Evolutionary conservation across 2,329 filamentous ascomycete species (phyloP), one percentile per base, ranked within the genome.

Genomic region (Parafenestella ontariensis): DNA sequence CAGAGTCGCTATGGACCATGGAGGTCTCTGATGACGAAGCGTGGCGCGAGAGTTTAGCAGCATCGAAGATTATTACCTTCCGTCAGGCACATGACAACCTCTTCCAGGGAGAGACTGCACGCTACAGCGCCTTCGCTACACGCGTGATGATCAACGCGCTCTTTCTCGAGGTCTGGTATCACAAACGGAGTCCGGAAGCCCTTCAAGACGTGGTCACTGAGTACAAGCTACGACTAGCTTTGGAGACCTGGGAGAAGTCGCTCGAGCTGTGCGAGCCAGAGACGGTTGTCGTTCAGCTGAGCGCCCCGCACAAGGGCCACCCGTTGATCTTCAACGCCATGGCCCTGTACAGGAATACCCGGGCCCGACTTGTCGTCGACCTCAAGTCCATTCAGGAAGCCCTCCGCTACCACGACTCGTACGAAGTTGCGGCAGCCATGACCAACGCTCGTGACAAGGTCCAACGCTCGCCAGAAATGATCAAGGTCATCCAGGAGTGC

Each of bases 241-340:
- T 99, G 49, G 94, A 98, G 80, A 97, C 94, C n/a, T 99, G 95
- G 95, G 92, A 98, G 82, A 96, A 91, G 79, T 97, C 94, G 36
- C 85, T 98, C 20, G 92, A 96, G 52, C 85, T 96, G 58, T 97
- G 93, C 75, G 94, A 98, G 79, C 89, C 92, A 2, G 95, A 99
- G 78, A 88, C 87, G 13, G 91, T 94, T 48, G 85, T 92, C 11
- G 91, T 97, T 46, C 92, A 93, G 47, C 85, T 98, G 63, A 96
- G 91, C 74, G 93, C 94, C 24, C 94, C 95, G 43, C 93, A 98
- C 79, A 96, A 96, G 76, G 93, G 93, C 15, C 95, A 98, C 72
- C 95, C 95, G 17, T 83, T 99, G 48, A 92, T 97, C 69, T 98
- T 98, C 85, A 99, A 99, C 75, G 94, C 95, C 52, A 95, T 95